Evolutionary conservation across 108 stramenopile species (phyloP).

Genomic region (Cyclotella distinguenda): DNA sequence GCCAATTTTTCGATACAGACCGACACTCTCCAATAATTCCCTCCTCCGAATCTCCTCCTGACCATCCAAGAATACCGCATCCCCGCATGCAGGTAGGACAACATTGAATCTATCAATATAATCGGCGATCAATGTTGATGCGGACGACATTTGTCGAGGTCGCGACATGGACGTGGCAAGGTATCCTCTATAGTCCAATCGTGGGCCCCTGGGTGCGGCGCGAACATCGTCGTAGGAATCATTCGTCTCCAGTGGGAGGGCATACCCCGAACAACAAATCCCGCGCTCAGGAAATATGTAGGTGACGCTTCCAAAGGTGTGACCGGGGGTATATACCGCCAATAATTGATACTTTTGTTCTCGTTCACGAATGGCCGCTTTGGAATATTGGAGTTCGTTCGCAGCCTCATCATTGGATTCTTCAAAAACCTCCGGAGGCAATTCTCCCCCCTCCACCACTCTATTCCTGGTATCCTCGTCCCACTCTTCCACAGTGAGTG

Average conservation of each 20-base stretch:
- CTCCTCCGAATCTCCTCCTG: constrained; percentile 31
- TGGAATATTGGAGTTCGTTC: constrained; percentile 49
- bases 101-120: constrained; percentile 72
- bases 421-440: constrained; percentile 49
- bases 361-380: constrained; percentile 63
- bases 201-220: constrained; percentile 52
- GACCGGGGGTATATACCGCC: constrained; percentile 83
- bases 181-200: constrained; percentile 76
- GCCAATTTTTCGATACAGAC: constrained; percentile 46
- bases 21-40: constrained; percentile 46
- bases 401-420: constrained; percentile 15
- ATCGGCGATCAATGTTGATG: constrained; percentile 49
- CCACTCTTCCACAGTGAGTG: constrained; percentile 66
- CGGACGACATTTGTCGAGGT: constrained; percentile 71
- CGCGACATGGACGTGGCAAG: constrained; percentile 77
- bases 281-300: constrained; percentile 74
- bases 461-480: constrained; percentile 54
- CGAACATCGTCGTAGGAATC: constrained; percentile 16
- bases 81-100: constrained; percentile 69
- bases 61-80: constrained; percentile 62
- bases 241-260: constrained; percentile 75
- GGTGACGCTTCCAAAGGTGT: constrained; percentile 74
- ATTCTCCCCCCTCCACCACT: constrained; percentile 47
- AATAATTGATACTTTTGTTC: constrained; percentile 71
- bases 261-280: constrained; percentile 72